Evolutionary conservation across 495 filamentous ascomycete genomes (phyloP).

Genomic region (Penicillium silybi): DNA sequence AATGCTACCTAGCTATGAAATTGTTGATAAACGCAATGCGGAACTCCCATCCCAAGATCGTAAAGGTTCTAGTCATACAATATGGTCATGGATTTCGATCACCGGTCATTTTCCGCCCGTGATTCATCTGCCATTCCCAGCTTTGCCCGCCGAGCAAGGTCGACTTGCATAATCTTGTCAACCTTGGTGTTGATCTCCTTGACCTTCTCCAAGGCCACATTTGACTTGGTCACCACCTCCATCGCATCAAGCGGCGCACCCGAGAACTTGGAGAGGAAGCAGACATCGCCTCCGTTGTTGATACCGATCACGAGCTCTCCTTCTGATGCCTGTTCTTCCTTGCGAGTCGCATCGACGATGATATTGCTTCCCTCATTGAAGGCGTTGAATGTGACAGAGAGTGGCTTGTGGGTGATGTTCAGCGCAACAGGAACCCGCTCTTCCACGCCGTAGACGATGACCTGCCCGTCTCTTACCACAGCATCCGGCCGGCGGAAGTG

Average conservation of each 20-base stretch:
- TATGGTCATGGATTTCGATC: conserved; percentile 5
- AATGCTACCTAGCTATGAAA: neutral
- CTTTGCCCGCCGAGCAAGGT: conserved; percentile 69
- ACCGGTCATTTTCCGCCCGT: conserved; percentile 75
- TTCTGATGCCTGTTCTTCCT: conserved; percentile 83
- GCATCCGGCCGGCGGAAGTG: conserved; percentile 90
- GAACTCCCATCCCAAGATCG: conserved; percentile 25
- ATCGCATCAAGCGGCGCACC: conserved; percentile 77
- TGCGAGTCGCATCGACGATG: conserved; percentile 70
- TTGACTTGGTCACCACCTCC: conserved; percentile 64
- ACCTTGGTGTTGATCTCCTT: conserved; percentile 72
- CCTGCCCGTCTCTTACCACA: conserved; percentile 71
- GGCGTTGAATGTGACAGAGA: conserved; percentile 80
- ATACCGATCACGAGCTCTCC: conserved; percentile 81
- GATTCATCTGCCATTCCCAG: conserved; percentile 72
- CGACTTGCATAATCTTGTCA: conserved; percentile 66
- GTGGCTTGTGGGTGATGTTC: conserved; percentile 82
- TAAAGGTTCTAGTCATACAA: conserved; percentile 26
- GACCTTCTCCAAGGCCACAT: conserved; percentile 67
- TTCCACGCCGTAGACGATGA: conserved; percentile 75
- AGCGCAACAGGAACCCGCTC: conserved; percentile 88
- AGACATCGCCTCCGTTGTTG: conserved; percentile 87
- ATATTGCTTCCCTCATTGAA: conserved; percentile 66
- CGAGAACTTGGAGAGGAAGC: conserved; percentile 83
- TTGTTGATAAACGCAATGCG: conserved; percentile 4